These are phyloP conservation scores for Ajuga reptans DNA, from an alignment of 305 asterid genomes.

Conservation along the genomic window DNA sequence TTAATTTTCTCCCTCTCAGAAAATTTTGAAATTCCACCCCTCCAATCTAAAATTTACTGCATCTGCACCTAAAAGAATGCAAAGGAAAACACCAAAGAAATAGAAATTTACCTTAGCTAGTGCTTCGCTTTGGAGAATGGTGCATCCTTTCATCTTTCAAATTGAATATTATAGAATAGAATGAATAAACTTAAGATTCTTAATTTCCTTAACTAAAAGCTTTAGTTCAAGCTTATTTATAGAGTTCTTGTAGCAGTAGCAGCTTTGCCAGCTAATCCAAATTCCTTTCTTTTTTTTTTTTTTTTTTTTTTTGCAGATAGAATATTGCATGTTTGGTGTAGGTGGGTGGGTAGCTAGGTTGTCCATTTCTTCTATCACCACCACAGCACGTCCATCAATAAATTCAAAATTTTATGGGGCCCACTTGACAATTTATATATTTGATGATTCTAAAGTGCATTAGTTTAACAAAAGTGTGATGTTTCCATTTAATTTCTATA, in stretches of 20 bases:
- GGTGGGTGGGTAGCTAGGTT: background rate
- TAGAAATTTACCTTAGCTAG: conserved; percentile 26
- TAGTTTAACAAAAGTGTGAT: background rate
- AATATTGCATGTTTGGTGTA: background rate
- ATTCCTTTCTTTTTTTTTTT: background rate
- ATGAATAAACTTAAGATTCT: background rate
- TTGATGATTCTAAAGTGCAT: background rate
- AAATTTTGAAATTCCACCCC: too few relatives aligned
- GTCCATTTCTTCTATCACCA: background rate
- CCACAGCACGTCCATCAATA: background rate
- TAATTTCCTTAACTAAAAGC: background rate
- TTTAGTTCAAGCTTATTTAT: conserved; percentile 9
- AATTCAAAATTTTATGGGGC: too few relatives aligned
- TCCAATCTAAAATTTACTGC: too few relatives aligned
- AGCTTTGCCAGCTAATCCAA: background rate
- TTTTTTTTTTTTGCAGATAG: too few relatives aligned
- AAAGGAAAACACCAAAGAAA: too few relatives aligned
- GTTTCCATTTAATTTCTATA: background rate
- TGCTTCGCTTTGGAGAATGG: conserved; percentile 34
- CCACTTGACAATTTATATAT: background rate
- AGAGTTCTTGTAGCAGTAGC: background rate
- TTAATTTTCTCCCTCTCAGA: too few relatives aligned
- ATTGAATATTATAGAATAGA: too few relatives aligned
- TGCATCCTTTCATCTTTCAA: conserved; percentile 32
- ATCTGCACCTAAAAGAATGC: too few relatives aligned